Conservation (phyloP, 495 filamentous ascomycete genomes). For the Cudoniella acicularis region DNA sequence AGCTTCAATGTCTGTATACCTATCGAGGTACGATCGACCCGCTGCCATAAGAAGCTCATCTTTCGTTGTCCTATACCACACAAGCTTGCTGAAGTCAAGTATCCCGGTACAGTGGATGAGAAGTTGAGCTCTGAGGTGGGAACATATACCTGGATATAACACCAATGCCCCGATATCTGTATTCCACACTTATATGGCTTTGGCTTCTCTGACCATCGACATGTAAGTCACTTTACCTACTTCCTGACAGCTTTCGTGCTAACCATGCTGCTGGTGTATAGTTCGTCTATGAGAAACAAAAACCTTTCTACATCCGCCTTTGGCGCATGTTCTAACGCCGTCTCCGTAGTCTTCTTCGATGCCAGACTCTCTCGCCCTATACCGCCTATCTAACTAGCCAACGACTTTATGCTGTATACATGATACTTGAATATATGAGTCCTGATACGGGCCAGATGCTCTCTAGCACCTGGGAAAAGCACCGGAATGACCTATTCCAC, state of each 20-base stretch:
- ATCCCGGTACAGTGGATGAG: too few relatives aligned
- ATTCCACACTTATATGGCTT: too few relatives aligned
- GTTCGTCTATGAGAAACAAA: background rate
- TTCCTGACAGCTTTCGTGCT: background rate
- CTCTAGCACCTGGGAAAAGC: conserved; percentile 30
- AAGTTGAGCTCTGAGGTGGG: too few relatives aligned
- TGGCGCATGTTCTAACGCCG: background rate
- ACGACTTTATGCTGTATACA: conserved; percentile 24
- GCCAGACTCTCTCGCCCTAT: conserved; percentile 26
- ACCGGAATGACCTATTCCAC: conserved; percentile 17
- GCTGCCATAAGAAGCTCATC: background rate
- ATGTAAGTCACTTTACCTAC: conserved; percentile 18
- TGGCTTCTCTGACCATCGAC: too few relatives aligned
- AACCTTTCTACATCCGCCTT: background rate
- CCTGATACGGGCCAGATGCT: conserved; percentile 32
- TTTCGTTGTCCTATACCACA: background rate
- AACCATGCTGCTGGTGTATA: background rate
- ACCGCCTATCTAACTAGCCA: conserved; percentile 17
- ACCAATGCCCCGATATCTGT: too few relatives aligned
- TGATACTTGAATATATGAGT: conserved; percentile 34
- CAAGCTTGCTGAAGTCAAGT: too few relatives aligned
- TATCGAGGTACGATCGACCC: background rate
- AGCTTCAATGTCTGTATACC: conserved; percentile 1
- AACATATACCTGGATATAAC: too few relatives aligned
- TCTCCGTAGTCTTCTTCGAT: conserved; percentile 16